A percentile compares a stretch with the other conserved stretches of the same genome.
Conservation (phyloP, 805 yeast species). For the Spathaspora girioi region DNA sequence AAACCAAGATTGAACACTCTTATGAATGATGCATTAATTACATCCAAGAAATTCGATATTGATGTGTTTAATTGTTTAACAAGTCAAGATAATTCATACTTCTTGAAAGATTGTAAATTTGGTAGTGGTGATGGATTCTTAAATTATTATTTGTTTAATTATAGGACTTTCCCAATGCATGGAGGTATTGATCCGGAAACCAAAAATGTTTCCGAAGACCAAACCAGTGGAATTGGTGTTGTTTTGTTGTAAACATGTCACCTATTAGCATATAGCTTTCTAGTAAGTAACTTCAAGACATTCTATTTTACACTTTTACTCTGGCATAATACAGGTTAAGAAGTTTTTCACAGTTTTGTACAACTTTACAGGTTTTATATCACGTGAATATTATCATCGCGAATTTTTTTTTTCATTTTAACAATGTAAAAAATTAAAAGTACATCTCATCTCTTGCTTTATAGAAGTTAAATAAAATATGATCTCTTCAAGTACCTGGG, state of each 20-base stretch:
- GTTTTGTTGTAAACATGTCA: slow-evolving; percentile 79
- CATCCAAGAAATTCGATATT: slow-evolving; percentile 63
- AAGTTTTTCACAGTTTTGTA: background rate
- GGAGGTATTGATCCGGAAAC: slow-evolving; percentile 71
- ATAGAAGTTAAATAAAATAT: slow-evolving; percentile 29
- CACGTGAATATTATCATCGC: background rate
- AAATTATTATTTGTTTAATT: slow-evolving; percentile 89
- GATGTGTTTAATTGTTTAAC: slow-evolving; percentile 95
- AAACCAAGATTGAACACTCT: slow-evolving; percentile 58
- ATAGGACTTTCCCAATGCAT: slow-evolving; percentile 70
- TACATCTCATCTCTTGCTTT: background rate
- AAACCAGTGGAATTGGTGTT: slow-evolving; percentile 82
- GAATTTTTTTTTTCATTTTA: background rate
- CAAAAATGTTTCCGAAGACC: slow-evolving; percentile 48
- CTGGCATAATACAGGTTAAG: background rate
- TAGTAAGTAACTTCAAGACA: no score
- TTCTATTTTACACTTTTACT: background rate
- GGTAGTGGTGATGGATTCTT: slow-evolving; percentile 92
- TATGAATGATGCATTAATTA: slow-evolving; percentile 70
- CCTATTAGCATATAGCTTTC: no score
- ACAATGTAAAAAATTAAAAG: background rate
- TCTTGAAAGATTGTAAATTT: slow-evolving; percentile 78
- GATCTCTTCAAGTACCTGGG: slow-evolving; percentile 95
- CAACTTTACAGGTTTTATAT: background rate
- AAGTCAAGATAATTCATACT: slow-evolving; percentile 82